Base-by-base conservation (phyloP, 805 yeast genomes). In the Ogataea nitratoaversa region DNA sequence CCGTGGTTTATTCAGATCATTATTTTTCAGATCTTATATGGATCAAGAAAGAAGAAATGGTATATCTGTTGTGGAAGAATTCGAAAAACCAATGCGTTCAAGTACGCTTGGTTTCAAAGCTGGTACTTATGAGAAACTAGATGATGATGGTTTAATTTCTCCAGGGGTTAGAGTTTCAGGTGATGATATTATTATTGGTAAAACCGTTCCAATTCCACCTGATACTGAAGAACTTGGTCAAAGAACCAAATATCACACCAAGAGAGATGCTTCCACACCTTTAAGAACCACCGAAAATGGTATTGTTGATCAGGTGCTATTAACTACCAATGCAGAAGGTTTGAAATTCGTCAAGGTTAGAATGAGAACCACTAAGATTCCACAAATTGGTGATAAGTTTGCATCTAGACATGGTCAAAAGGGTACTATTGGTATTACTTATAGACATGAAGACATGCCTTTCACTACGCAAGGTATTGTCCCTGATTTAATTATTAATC, bases 371-470 rank as follows among this genome's bases (percentile, higher is more conserved):
- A 93, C 99, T 4, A 93, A 95, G 68, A 76, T 91, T 34, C 99
- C 99, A 11, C 99, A 93, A 68, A 91, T 93, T 67, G 99, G 99
- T 67, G 99, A 93, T 68, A 93, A 93, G 68, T 93, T 93, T 68
- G 98, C 99, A 6, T 91, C 98, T 31, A 86, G 99, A 71, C 99
- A 93, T 75, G 99, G 99, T 64, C 99, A 93, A 69, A 93, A 93
- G 72, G 99, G 99, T 83, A 93, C 99, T 17, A 90, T 93, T 66
- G 99, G 99, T 82, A 93, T 93, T 48, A 93, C 99, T 0, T 93
- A 91, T 63, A 79, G 97, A 63, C 93, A 91, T 63, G 99, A 93
- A 66, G 99, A 93, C 63, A 91, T 93, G 98, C 99, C 99, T 22
- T 93, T 93, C 64, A 82, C 95, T 8, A 74, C 87, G 3, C 95